Conservation (phyloP, 164 flowering plant species). For the Vitis cinerea region DNA sequence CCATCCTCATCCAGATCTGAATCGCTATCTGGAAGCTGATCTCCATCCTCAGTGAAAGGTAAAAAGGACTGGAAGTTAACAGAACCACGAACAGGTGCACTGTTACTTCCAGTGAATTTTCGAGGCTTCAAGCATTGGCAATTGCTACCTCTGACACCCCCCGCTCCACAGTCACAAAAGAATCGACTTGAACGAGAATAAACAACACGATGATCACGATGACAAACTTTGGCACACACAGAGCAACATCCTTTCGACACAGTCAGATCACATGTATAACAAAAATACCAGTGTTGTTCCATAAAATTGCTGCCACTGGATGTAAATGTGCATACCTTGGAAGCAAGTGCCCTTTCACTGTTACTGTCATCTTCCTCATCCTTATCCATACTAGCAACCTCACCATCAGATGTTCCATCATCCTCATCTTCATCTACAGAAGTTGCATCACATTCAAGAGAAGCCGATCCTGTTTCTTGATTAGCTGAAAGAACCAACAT, state of each 20-base stretch:
- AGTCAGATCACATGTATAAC: slow-evolving; percentile 98
- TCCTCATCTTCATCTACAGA: slow-evolving; percentile 98
- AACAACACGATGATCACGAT: slow-evolving; percentile 98
- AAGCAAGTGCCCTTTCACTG: slow-evolving; percentile 90
- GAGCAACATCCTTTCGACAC: slow-evolving; percentile 99
- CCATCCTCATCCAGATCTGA: slow-evolving; percentile 86
- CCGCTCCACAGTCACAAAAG: slow-evolving; percentile 99
- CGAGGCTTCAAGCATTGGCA: slow-evolving; percentile 98
- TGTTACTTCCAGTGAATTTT: slow-evolving; percentile 57
- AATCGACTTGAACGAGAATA: slow-evolving; percentile 98
- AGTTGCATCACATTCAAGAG: slow-evolving; percentile 92
- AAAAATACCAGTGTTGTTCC: slow-evolving; percentile 99
- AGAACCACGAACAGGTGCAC: slow-evolving; percentile 40
- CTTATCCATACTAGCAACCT: slow-evolving; percentile 81
- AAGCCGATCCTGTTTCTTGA: slow-evolving; percentile 58
- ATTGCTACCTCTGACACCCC: slow-evolving; percentile 93
- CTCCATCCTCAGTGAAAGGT: slow-evolving; percentile 73
- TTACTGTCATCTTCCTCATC: slow-evolving; percentile 89
- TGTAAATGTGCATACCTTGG: slow-evolving; percentile 96
- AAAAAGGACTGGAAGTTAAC: slow-evolving; percentile 62
- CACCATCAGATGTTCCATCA: slow-evolving; percentile 99
- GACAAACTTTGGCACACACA: slow-evolving; percentile 99
- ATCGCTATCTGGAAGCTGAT: slow-evolving; percentile 83
- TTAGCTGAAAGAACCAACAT: slow-evolving; percentile 58
- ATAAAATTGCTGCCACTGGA: slow-evolving; percentile 99